phyloP scores from a whole-genome alignment of 306 rosid species.

The Pyrus betulifolia region DNA sequence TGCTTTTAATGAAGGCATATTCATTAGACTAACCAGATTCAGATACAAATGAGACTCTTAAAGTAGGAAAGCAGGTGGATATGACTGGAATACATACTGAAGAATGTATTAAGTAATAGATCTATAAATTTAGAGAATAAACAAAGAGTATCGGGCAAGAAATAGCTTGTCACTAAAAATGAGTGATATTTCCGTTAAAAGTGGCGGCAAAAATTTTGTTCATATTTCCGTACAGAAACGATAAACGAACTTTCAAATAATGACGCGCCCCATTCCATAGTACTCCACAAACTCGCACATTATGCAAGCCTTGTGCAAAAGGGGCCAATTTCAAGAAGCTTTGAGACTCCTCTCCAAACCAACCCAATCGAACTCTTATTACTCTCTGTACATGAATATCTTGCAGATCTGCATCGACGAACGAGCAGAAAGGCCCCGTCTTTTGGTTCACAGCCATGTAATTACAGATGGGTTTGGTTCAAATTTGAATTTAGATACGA shows the following conservation, averaged over 20 bases:
- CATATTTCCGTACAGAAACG: neutral
- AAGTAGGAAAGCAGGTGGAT: too few relatives aligned
- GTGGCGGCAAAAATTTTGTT: neutral
- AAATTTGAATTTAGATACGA: slow-evolving; percentile 18
- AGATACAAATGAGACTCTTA: too few relatives aligned
- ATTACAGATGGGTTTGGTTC: slow-evolving; percentile 19
- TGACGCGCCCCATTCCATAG: neutral
- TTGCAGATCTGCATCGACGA: slow-evolving; percentile 19
- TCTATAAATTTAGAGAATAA: too few relatives aligned
- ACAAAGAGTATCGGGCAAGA: too few relatives aligned
- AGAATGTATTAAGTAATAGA: too few relatives aligned
- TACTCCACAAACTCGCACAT: neutral
- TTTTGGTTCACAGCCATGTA: slow-evolving; percentile 22
- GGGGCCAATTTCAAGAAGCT: neutral
- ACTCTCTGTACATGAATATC: slow-evolving; percentile 11
- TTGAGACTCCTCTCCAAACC: neutral
- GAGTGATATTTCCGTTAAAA: too few relatives aligned
- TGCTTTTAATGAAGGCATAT: too few relatives aligned
- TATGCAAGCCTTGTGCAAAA: neutral
- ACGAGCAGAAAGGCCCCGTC: slow-evolving; percentile 14
- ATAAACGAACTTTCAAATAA: neutral
- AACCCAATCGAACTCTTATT: neutral
- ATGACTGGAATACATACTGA: too few relatives aligned
- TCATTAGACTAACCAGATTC: too few relatives aligned
- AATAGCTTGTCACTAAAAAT: too few relatives aligned